Base-by-base conservation (phyloP, 1,284 basidiomycete genomes). In the Peniophora sp. region DNA sequence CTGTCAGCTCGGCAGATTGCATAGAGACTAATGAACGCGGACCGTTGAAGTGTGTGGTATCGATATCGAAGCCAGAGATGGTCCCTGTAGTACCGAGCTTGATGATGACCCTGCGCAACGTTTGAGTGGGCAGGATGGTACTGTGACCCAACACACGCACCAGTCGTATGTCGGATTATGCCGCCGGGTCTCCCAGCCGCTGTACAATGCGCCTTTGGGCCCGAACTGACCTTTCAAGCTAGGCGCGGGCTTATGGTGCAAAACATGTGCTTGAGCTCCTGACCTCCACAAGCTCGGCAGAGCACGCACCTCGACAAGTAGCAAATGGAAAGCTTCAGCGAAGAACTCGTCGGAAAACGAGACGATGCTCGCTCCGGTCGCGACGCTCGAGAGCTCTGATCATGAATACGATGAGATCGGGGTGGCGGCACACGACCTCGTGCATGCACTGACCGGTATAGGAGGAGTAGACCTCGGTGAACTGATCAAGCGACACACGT, bases 1-100 rank as follows among this genome's bases (percentile, higher is more conserved):
- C n/a, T 45, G 48, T 16, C 45, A 23, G 24, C 43, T 23, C 49
- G 9, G 10, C 38, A 20, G 43, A 17, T 3, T 36, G 22, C 22
- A 47, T 51, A 32, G 12, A 12, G 44, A 9, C 5, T n/a, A n/a
- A n/a, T n/a, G 17, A 53, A 27, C 10, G 24, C 63, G 39, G 59
- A 84, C 96, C 96, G 58, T 85, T 91, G 71, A 99, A 99, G 65
- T 95, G 85, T n/a, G 88, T 77, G 1, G 96, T 99, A 65, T 99
- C 97, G 36, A 99, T 79, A 65, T 98, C 96, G 64, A 97, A 92
- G 1, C 94, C 94, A n/a, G 72, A 64, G 48, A 98, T 71, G 3
- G 74, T 77, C 0, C 91, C 91, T 5, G 82, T 74, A 0, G 90
- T 85, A 1, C 93, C 96, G 2, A 99, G 78, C 61, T 86, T 83